phyloP scores from a whole-genome alignment of 2,329 filamentous ascomycete genomes.

The Dactylellina parvicollis region DNA sequence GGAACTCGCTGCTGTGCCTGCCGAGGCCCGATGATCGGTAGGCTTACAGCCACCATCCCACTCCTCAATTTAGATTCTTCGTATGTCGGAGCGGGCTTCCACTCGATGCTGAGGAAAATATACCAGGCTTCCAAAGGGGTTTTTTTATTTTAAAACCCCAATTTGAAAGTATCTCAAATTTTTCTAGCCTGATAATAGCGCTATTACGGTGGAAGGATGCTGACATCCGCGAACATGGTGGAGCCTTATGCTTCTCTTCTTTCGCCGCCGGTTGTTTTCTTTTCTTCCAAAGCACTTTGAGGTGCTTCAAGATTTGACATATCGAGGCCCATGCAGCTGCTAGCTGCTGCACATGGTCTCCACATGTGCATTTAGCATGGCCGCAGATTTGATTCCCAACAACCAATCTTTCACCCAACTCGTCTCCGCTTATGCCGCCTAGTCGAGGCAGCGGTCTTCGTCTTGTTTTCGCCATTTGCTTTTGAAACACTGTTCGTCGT shows the following conservation, averaged over 20 bases:
- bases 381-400: slow-evolving; percentile 8
- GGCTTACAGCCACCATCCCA: slow-evolving; percentile 29
- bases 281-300: background rate
- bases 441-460: slow-evolving; percentile 20
- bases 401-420: slow-evolving; percentile 45
- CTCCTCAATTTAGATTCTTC: background rate
- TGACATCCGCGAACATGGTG: background rate
- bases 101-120: background rate
- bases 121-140: background rate
- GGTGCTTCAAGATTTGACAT: slow-evolving; percentile 51
- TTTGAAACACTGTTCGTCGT: background rate
- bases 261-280: background rate
- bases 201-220: background rate
- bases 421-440: slow-evolving; percentile 48
- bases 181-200: slow-evolving; percentile 5
- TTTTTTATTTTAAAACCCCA: background rate
- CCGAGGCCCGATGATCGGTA: slow-evolving; percentile 34
- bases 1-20: slow-evolving; percentile 47
- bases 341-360: slow-evolving; percentile 34
- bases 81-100: background rate
- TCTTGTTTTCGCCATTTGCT: slow-evolving; percentile 1
- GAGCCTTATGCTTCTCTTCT: background rate
- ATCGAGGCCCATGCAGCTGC: slow-evolving; percentile 38
- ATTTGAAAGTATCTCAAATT: slow-evolving; percentile 33
- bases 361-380: slow-evolving; percentile 33